phyloP scores from a whole-genome alignment of 805 yeast species.

The Barnettozyma vustinii region DNA sequence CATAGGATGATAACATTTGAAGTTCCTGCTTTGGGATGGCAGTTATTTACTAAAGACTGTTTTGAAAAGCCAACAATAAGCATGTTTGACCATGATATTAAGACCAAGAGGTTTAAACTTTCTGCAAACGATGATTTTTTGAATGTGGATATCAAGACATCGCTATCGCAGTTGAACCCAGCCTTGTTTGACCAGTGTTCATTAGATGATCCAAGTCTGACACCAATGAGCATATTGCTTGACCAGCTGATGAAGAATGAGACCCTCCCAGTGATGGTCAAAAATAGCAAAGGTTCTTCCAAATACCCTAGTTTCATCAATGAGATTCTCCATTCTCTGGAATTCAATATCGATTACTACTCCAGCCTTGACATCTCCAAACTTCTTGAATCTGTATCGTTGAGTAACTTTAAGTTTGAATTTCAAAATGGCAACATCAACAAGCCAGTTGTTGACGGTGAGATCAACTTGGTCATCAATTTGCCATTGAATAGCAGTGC shows the following conservation, averaged over 20 bases:
- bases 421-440: conserved; percentile 29
- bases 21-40: conserved; percentile 35
- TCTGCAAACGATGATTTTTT: conserved; percentile 13
- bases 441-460: conserved; percentile 34
- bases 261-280: conserved; percentile 16
- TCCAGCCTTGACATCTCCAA: conserved; percentile 13
- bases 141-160: conserved; percentile 10
- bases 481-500: conserved; percentile 21
- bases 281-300: conserved; percentile 19
- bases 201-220: conserved; percentile 3
- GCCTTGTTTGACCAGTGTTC: conserved; percentile 8
- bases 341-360: conserved; percentile 14
- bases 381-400: conserved; percentile 32
- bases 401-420: conserved; percentile 32
- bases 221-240: conserved; percentile 15
- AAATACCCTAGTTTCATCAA: conserved; percentile 18
- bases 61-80: conserved; percentile 23
- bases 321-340: conserved; percentile 14
- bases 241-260: conserved; percentile 15
- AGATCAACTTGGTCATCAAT: conserved; percentile 28
- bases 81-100: conserved; percentile 21
- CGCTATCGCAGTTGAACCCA: conserved; percentile 5
- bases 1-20: conserved; percentile 17
- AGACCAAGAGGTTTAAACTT: conserved; percentile 10
- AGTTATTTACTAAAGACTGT: conserved; percentile 34